Conservation (phyloP, 2,329 filamentous ascomycete species). For the Neonectria punicea region DNA sequence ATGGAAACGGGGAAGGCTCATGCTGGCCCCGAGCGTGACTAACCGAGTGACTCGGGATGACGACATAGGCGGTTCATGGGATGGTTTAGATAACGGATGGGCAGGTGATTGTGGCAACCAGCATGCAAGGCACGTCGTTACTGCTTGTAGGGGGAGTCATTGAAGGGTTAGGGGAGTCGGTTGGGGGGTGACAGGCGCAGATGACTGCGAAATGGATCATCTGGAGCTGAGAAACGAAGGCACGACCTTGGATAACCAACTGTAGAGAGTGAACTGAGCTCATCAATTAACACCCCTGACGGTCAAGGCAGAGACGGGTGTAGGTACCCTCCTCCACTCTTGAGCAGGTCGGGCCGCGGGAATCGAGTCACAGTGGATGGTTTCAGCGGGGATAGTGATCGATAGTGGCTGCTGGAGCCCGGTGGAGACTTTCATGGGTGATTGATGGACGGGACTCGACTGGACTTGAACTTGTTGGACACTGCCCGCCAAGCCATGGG, state of each 20-base stretch:
- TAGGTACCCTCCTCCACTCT: background rate
- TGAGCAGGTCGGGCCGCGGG: background rate
- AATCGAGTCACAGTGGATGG: background rate
- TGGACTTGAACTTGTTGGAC: too few relatives aligned
- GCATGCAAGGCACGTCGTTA: background rate
- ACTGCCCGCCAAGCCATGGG: background rate
- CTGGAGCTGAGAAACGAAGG: background rate
- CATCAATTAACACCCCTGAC: background rate
- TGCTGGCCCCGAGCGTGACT: slow-evolving; percentile 35
- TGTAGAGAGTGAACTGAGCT: background rate
- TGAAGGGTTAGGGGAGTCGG: background rate
- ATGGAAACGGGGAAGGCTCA: slow-evolving; percentile 22
- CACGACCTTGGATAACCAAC: too few relatives aligned
- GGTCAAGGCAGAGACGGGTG: background rate
- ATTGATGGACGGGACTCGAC: too few relatives aligned
- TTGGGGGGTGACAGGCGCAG: slow-evolving; percentile 15
- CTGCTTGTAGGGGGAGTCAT: background rate
- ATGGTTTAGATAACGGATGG: slow-evolving; percentile 7
- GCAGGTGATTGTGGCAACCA: slow-evolving; percentile 16
- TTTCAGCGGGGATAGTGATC: background rate
- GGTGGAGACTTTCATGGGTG: too few relatives aligned
- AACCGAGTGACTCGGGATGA: slow-evolving; percentile 30
- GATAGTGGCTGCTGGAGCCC: background rate
- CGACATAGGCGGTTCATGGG: slow-evolving; percentile 16
- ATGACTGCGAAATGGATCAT: slow-evolving; percentile 9